Evolutionary conservation across 192 early-diverging fungal genomes (phyloP).

Genomic region (Borealophlyctis nickersoniae): DNA sequence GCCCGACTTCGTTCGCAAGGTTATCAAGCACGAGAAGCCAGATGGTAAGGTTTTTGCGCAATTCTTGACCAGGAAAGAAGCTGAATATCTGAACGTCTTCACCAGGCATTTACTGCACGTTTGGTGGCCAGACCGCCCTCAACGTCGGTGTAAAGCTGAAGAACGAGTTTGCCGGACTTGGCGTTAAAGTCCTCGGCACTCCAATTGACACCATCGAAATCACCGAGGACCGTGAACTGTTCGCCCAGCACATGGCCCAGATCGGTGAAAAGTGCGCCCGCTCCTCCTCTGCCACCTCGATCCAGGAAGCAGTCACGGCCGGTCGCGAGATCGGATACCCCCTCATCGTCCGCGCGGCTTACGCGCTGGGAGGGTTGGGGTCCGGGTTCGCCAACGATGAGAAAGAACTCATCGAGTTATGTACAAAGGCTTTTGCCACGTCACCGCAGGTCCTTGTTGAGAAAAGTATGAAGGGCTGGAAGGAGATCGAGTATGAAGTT

Average conservation of each 20-base stretch:
- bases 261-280: constrained; percentile 92
- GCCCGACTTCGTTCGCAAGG: constrained; percentile 91
- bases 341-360: constrained; percentile 94
- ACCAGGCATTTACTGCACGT: constrained; percentile 95
- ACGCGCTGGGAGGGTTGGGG: constrained; percentile 92
- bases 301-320: constrained; percentile 83
- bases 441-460: constrained; percentile 95
- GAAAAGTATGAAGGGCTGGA: constrained; percentile 99
- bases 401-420: constrained; percentile 74
- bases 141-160: constrained; percentile 93
- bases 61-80: no score
- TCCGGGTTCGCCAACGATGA: constrained; percentile 95
- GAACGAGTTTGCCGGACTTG: constrained; percentile 84
- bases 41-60: constrained; percentile 75
- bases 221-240: constrained; percentile 96
- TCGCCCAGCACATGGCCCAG: constrained; percentile 79
- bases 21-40: constrained; percentile 91
- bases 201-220: constrained; percentile 92
- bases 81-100: constrained; percentile 4
- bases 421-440: constrained; percentile 83
- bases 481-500: constrained; percentile 99
- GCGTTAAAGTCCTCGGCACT: constrained; percentile 91
- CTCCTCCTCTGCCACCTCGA: constrained; percentile 73
- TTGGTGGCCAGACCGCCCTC: constrained; percentile 98
- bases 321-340: constrained; percentile 91